Evolutionary conservation across 2,329 filamentous ascomycete species (phyloP).

Genomic region (Pseudogymnoascus sp.): DNA sequence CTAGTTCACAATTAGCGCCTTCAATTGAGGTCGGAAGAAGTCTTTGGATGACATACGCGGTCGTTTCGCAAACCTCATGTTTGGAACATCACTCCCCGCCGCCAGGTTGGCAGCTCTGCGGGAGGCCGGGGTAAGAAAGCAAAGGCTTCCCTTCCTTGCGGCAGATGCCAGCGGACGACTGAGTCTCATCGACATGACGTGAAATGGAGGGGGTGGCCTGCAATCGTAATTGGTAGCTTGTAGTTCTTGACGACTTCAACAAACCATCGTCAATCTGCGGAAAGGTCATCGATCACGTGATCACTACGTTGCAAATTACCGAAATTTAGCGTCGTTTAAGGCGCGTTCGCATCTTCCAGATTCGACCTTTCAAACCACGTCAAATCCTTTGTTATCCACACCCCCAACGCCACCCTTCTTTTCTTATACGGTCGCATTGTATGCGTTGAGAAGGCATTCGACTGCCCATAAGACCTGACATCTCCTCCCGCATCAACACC

Average conservation of each 20-base stretch:
- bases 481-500: not conserved
- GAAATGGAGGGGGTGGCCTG: constrained; percentile 9
- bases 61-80: constrained; percentile 26
- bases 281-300: not conserved
- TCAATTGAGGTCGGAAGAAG: constrained; percentile 14
- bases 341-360: constrained; percentile 9
- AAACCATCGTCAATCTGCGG: constrained; percentile 2
- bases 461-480: not conserved
- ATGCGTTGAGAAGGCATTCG: constrained; percentile 7
- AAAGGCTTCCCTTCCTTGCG: constrained; percentile 9
- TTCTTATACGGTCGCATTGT: constrained; percentile 7
- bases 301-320: not conserved
- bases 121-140: constrained; percentile 4
- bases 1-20: constrained; percentile 23
- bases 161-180: constrained; percentile 9
- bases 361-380: constrained; percentile 8
- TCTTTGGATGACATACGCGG: constrained; percentile 33
- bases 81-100: constrained; percentile 10
- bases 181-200: constrained; percentile 10
- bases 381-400: constrained; percentile 7
- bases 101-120: constrained; percentile 6
- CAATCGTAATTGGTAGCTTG: constrained; percentile 8
- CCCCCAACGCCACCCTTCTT: constrained; percentile 5
- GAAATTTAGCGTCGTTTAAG: constrained; percentile 9
- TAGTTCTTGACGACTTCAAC: constrained; percentile 5